Percentiles rank a stretch among this genome's conserved stretches.
These are phyloP conservation scores for Naganishia sp. DNA, from an alignment of 1,284 basidiomycete genomes.

Conservation along the genomic window DNA sequence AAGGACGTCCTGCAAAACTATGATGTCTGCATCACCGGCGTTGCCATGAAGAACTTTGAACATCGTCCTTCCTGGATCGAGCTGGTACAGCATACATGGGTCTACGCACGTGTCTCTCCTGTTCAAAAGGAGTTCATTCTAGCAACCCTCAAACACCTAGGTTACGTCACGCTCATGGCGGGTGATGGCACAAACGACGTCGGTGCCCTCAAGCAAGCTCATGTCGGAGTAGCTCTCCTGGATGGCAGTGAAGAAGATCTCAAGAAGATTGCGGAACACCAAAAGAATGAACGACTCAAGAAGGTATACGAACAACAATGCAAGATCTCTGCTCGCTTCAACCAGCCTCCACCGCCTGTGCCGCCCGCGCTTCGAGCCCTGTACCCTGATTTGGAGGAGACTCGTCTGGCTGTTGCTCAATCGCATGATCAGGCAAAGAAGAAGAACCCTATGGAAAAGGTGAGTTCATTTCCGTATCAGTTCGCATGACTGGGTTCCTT, in stretches of 20 bases:
- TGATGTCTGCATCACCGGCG: constrained; percentile 92
- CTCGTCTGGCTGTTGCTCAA: constrained; percentile 73
- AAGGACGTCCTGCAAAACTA: constrained; percentile 73
- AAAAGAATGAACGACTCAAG: constrained; percentile 82
- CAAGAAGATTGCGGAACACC: constrained; percentile 88
- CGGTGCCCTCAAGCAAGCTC: constrained; percentile 92
- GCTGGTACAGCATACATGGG: constrained; percentile 90
- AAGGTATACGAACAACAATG: constrained; percentile 94
- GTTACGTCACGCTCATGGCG: constrained; percentile 91
- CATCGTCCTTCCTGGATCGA: constrained; percentile 63
- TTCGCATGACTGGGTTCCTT: neutral
- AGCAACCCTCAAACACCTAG: constrained; percentile 79
- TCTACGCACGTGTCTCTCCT: constrained; percentile 95
- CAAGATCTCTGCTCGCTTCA: constrained; percentile 81
- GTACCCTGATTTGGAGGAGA: constrained; percentile 85
- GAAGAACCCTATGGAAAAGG: constrained; percentile 87
- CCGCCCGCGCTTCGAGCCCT: constrained; percentile 77
- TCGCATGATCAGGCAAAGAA: constrained; percentile 67
- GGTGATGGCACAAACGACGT: constrained; percentile 98
- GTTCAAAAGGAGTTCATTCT: constrained; percentile 91
- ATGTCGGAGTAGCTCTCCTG: constrained; percentile 88
- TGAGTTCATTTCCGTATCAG: constrained; percentile 42
- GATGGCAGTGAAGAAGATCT: constrained; percentile 89
- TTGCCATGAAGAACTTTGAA: constrained; percentile 82
- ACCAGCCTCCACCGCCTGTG: constrained; percentile 86